These are phyloP conservation scores for Pilaira anomala DNA, from an alignment of 192 early-diverging fungal species.

Conservation along the genomic window DNA sequence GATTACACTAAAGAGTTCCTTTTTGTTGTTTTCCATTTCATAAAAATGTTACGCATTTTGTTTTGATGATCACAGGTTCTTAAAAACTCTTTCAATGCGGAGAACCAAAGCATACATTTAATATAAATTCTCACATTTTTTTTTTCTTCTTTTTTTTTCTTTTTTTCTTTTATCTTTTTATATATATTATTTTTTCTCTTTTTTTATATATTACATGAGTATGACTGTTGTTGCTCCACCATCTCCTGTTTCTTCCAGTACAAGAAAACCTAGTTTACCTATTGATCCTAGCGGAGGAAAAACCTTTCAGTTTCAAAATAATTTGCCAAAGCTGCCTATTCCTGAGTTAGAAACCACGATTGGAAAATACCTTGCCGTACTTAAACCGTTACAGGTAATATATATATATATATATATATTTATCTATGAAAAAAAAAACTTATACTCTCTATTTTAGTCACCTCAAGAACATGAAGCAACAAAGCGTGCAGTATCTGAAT, in stretches of 20 bases:
- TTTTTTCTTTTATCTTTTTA: not conserved
- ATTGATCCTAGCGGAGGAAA: not conserved
- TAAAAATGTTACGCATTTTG: too few species aligned
- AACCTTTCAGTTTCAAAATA: slow-evolving; percentile 60
- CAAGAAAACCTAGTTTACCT: not conserved
- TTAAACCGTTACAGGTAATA: slow-evolving; percentile 52
- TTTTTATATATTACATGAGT: not conserved
- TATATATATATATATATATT: not conserved
- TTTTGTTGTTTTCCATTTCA: too few species aligned
- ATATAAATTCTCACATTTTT: too few species aligned
- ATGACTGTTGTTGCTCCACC: not conserved
- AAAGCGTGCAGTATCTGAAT: slow-evolving; percentile 30
- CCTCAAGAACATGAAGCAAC: slow-evolving; percentile 43
- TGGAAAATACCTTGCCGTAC: slow-evolving; percentile 42
- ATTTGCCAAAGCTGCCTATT: slow-evolving; percentile 59
- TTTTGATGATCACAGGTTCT: too few species aligned
- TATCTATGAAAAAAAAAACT: slow-evolving; percentile 35
- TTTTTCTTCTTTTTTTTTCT: not conserved
- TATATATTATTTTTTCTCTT: not conserved
- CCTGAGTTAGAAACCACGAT: slow-evolving; percentile 47
- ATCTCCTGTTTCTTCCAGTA: not conserved
- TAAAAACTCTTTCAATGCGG: too few species aligned
- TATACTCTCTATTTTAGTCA: slow-evolving; percentile 22
- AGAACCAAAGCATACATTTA: too few species aligned
- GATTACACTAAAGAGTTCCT: too few species aligned